phyloP scores from a whole-genome alignment of 768 basidiomycete genomes.

The Paxillus rubicundulus region DNA sequence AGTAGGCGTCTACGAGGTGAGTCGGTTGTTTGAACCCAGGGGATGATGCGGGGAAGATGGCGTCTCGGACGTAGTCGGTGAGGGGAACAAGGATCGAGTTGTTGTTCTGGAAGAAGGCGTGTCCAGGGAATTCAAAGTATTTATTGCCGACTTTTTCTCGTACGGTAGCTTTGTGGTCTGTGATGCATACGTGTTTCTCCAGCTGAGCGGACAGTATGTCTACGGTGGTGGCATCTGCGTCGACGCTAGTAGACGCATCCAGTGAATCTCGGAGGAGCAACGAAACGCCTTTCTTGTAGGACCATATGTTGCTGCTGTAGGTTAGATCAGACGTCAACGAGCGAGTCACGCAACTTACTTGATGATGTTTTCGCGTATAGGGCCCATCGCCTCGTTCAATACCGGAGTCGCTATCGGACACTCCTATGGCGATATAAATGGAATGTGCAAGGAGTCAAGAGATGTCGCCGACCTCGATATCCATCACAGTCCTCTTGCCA shows the following conservation, averaged over 20 bases:
- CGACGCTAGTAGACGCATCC: constrained; percentile 26
- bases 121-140: constrained; percentile 81
- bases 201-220: constrained; percentile 40
- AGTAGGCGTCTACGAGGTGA: constrained; percentile 95
- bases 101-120: constrained; percentile 99
- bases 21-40: constrained; percentile 42
- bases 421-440: constrained; percentile 48
- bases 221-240: constrained; percentile 22
- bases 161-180: constrained; percentile 74
- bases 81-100: constrained; percentile 85
- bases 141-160: constrained; percentile 81
- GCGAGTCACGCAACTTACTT: constrained; percentile 43
- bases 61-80: constrained; percentile 76
- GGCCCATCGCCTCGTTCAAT: constrained; percentile 64
- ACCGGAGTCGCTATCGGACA: constrained; percentile 87
- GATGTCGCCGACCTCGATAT: constrained; percentile 74
- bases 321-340: constrained; percentile 4
- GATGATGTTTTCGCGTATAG: constrained; percentile 64
- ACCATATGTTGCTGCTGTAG: constrained; percentile 63
- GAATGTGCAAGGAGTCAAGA: not conserved
- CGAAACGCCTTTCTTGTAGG: constrained; percentile 86
- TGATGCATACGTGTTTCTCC: constrained; percentile 73
- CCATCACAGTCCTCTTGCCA: constrained; percentile 71
- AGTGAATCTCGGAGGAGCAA: constrained; percentile 88
- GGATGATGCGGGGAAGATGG: constrained; percentile 49